A percentile compares a stretch with the other conserved stretches of the same genome.
Evolutionary conservation across 352 stramenopile species (phyloP).

Genomic region (Phytopythium ostracodes): DNA sequence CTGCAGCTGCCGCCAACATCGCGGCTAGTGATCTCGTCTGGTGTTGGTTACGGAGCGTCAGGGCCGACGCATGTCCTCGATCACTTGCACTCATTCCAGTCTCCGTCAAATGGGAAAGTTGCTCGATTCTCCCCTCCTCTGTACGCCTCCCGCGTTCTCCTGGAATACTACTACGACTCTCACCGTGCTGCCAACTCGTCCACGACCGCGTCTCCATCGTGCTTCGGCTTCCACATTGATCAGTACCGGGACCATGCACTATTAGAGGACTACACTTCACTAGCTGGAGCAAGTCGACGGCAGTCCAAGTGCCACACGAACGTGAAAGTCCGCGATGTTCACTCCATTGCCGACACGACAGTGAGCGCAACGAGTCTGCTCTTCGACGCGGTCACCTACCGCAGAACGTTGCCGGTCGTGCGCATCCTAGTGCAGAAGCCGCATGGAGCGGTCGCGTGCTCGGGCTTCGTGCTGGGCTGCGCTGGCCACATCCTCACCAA

Average conservation of each 20-base stretch:
- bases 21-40: not conserved
- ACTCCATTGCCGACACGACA: not conserved
- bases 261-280: too few relatives aligned
- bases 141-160: not conserved
- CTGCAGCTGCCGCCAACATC: not conserved
- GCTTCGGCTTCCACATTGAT: slow-evolving; percentile 4
- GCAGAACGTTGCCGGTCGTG: slow-evolving; percentile 20
- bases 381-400: slow-evolving; percentile 13
- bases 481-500: slow-evolving; percentile 58
- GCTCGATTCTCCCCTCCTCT: not conserved
- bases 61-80: not conserved
- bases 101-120: not conserved
- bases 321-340: not conserved
- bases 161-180: not conserved
- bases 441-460: slow-evolving; percentile 37
- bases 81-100: not conserved
- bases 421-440: slow-evolving; percentile 45
- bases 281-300: not conserved
- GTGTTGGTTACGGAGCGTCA: not conserved
- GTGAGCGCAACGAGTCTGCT: slow-evolving; percentile 18
- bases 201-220: not conserved
- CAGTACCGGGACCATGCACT: slow-evolving; percentile 1
- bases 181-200: not conserved
- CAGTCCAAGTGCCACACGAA: not conserved
- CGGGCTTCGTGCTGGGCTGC: slow-evolving; percentile 48